Conservation (phyloP, 148 eudicot species). For the Silene latifolia region DNA sequence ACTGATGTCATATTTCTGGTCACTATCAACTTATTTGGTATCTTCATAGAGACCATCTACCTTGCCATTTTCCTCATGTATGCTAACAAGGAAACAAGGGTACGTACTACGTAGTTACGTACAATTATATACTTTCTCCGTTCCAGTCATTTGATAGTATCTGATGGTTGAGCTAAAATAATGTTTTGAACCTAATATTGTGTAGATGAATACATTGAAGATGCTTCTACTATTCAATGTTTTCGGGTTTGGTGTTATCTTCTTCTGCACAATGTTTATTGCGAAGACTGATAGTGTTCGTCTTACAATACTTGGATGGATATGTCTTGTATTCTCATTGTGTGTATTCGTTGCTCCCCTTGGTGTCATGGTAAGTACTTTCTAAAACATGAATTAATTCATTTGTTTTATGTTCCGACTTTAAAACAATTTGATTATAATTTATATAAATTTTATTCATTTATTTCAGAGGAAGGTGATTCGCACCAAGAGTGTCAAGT, state of each 20-base stretch:
- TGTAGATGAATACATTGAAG: slow-evolving; percentile 45
- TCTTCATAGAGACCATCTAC: slow-evolving; percentile 51
- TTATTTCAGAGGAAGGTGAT: slow-evolving; percentile 56
- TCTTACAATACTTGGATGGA: slow-evolving; percentile 55
- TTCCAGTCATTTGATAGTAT: too few relatives aligned
- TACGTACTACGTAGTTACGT: slow-evolving; percentile 23
- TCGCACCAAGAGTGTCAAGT: slow-evolving; percentile 66
- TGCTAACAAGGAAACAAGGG: slow-evolving; percentile 47
- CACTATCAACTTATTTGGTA: slow-evolving; percentile 57
- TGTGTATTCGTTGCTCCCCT: slow-evolving; percentile 64
- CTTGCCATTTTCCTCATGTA: slow-evolving; percentile 41
- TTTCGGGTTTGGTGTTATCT: slow-evolving; percentile 47
- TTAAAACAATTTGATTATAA: background rate
- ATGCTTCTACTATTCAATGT: slow-evolving; percentile 41
- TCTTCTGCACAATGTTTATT: slow-evolving; percentile 38
- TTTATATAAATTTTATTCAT: too few relatives aligned
- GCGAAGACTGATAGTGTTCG: slow-evolving; percentile 34
- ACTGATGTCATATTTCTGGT: slow-evolving; percentile 40
- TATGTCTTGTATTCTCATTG: slow-evolving; percentile 45
- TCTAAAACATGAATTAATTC: too few relatives aligned
- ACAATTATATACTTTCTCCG: background rate
- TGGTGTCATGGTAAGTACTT: slow-evolving; percentile 51
- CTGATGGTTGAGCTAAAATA: too few relatives aligned
- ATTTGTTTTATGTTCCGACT: too few relatives aligned
- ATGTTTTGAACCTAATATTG: background rate